Conservation (phyloP, 306 rosid genomes). For the Casuarina cunninghamiana region DNA sequence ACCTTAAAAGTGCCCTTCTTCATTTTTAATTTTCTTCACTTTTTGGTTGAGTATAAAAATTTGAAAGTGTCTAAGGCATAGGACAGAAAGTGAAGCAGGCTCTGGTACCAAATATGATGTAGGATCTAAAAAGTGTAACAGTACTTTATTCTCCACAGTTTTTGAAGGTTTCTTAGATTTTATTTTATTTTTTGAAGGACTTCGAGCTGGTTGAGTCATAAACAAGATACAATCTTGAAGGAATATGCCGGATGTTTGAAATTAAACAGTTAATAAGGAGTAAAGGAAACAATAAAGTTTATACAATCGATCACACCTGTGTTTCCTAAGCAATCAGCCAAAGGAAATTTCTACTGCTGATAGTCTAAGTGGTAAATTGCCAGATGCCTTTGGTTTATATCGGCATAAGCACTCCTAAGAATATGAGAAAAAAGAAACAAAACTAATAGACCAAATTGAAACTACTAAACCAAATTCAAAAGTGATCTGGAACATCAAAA, state of each 20-base stretch:
- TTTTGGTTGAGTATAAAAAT: not conserved
- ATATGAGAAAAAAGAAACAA: too few relatives aligned
- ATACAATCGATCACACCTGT: too few relatives aligned
- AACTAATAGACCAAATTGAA: too few relatives aligned
- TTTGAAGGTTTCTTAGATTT: not conserved
- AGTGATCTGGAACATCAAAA: too few relatives aligned
- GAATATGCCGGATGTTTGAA: not conserved
- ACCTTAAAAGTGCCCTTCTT: not conserved
- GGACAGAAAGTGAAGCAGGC: not conserved
- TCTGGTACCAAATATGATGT: not conserved
- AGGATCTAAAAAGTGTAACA: not conserved
- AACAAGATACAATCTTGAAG: not conserved
- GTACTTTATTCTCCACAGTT: not conserved
- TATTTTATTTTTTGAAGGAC: not conserved
- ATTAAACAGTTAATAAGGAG: not conserved
- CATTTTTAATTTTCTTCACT: too few relatives aligned
- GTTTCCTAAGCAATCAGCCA: not conserved
- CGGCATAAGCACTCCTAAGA: too few relatives aligned
- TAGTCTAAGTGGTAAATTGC: too few relatives aligned
- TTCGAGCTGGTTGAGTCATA: not conserved
- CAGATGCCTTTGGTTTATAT: too few relatives aligned
- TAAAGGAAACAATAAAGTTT: too few relatives aligned
- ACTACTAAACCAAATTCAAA: too few relatives aligned
- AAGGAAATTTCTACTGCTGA: too few relatives aligned
- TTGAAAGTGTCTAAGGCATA: not conserved